Base-by-base conservation (phyloP, 2,329 filamentous ascomycete species). In the Kalaharituber pfeilii region DNA sequence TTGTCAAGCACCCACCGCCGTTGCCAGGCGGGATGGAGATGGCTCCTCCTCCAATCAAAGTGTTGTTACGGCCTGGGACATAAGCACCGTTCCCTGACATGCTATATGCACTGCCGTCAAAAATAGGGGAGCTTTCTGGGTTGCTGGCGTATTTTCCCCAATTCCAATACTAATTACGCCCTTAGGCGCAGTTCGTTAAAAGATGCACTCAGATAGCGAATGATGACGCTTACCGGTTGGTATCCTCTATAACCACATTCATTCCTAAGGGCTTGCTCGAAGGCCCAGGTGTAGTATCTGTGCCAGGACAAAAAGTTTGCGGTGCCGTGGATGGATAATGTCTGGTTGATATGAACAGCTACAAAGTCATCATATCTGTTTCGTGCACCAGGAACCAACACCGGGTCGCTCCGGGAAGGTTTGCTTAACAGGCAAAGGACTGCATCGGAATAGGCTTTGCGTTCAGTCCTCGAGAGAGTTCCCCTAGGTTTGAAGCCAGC, bases 81-180 rank as follows among this genome's bases (percentile, higher is more conserved):
- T 65, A 65, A 6, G 56, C 68, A 2, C 73, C 72, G 59, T 74
- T 70, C 9, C 72, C 72, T 3, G 67, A 68, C 59, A 75, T 66
- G 18, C 69, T 72, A 6, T 65, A 67, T 1, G 67, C 69, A 52
- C 68, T 72, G n/a, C 74, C 73, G 57, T 76, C 72, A 56, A 74
- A 75, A 52, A 75, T 64, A 9, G 72, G 66, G 1, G 71, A 74
- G 58, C 63, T 68, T 39, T 66, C 59, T 47, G 70, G 63, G n/a
- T 65, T 62, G 8, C 59, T 55, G 28, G 67, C 66, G 47, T 67
- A 69, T 22, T 67, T 65, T 3, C 66, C 61, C 71, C 72, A 75
- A 62, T 74, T 68, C 69, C 71, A 72, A 62, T 75, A 75, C 39
- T 45, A 45, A 33, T 24, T 24, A 45, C 39, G 22, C 8, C 9